phyloP scores from a whole-genome alignment of 164 flowering plant genomes.

The Vitis riparia region DNA sequence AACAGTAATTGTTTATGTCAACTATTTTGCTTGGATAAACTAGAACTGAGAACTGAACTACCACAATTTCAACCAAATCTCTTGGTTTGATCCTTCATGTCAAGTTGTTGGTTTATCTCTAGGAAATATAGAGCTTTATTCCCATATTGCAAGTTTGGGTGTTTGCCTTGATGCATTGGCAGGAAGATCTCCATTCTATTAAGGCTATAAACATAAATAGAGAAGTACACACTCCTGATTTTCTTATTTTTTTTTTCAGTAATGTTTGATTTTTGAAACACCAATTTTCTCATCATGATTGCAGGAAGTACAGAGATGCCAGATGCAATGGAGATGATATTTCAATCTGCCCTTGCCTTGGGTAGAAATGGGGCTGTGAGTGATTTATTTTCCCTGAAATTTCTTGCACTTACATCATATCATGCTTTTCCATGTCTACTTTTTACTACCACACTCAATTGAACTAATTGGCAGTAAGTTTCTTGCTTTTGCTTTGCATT shows the following conservation, averaged over 20 bases:
- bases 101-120: background rate
- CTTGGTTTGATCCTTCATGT: background rate
- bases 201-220: no score
- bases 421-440: background rate
- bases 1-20: background rate
- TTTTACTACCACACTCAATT: no score
- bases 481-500: no score
- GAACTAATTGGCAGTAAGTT: no score
- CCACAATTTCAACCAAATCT: background rate
- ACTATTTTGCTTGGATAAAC: background rate
- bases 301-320: slow-evolving; percentile 87
- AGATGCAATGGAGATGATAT: slow-evolving; percentile 92
- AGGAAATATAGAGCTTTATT: background rate
- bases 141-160: background rate
- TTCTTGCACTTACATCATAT: background rate
- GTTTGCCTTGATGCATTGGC: no score
- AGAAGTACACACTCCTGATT: no score
- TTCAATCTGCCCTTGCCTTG: slow-evolving; percentile 78
- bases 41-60: background rate
- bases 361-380: slow-evolving; percentile 93
- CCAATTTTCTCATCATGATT: slow-evolving; percentile 1
- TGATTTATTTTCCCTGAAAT: slow-evolving; percentile 12
- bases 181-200: no score
- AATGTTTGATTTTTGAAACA: background rate
- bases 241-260: no score